phyloP scores from a whole-genome alignment of 495 filamentous ascomycete species.

The Aspergillus nanangensis region DNA sequence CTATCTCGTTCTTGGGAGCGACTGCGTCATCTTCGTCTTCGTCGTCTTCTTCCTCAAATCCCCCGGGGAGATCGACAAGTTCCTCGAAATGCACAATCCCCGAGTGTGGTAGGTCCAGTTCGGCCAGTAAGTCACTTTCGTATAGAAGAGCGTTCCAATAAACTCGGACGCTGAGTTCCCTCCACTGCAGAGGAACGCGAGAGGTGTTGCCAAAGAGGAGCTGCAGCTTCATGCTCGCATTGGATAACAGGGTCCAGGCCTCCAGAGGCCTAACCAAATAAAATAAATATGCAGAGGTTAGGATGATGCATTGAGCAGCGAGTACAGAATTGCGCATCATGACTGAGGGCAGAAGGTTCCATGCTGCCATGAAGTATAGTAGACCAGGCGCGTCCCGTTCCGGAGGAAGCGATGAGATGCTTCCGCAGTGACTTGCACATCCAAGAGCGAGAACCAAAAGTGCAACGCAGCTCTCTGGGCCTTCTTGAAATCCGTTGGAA shows the following conservation, averaged over 20 bases:
- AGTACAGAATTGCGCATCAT: constrained; percentile 76
- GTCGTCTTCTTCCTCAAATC: constrained; percentile 58
- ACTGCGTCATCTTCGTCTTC: constrained; percentile 50
- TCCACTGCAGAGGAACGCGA: constrained; percentile 60
- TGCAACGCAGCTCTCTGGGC: constrained; percentile 79
- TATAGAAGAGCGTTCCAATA: constrained; percentile 83
- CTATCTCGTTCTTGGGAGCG: constrained; percentile 13
- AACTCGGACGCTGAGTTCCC: constrained; percentile 68
- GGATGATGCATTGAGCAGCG: constrained; percentile 71
- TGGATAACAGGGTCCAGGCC: constrained; percentile 76
- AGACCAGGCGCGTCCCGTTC: constrained; percentile 72
- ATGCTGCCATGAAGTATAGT: constrained; percentile 74
- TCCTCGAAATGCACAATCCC: constrained; percentile 79
- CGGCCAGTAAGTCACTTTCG: constrained; percentile 76
- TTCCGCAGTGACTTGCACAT: constrained; percentile 63
- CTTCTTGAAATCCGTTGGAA: constrained; percentile 67
- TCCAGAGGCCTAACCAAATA: constrained; percentile 77
- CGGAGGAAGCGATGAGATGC: constrained; percentile 67
- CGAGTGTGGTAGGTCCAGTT: constrained; percentile 76
- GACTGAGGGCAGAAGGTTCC: constrained; percentile 68
- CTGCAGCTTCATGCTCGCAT: constrained; percentile 76
- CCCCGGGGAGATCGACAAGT: constrained; percentile 68
- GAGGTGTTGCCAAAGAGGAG: constrained; percentile 67
- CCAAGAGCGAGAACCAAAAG: constrained; percentile 74
- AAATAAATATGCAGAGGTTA: constrained; percentile 76